Evolutionary conservation across 495 filamentous ascomycete genomes (phyloP), one percentile per base, ranked within the genome.

Genomic region (Penicillium tannophilum): DNA sequence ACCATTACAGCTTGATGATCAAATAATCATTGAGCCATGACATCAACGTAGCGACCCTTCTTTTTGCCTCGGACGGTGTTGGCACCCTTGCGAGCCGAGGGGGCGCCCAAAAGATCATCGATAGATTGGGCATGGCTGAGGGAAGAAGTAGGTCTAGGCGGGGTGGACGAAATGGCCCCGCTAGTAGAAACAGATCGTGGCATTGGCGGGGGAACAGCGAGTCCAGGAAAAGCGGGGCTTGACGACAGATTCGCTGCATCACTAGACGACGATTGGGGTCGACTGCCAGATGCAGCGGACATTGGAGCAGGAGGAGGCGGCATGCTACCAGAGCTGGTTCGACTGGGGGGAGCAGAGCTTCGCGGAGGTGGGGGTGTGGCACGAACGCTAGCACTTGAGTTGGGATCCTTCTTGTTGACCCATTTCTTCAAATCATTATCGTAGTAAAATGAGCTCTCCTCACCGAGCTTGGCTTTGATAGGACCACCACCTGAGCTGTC

Each of bases 361-460:
- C 75, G 79, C 6, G 82, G 79, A 51, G 84, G 80, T 19, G 82
- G 79, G 10, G 85, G 78, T 0, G 81, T 75, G 14, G 83, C 67
- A 66, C 80, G 72, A 61, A 86, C 77, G 62, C 75, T 61, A 14
- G 74, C 72, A 12, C 75, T 68, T 52, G 73, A 74, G 28, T 69
- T 73, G 2, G 78, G 76, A 16, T 86, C 88, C 69, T 97, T 97
- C 79, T 97, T 97, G 74, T 99, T 97, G 73, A 99, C 84, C 95
- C 95, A 99, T 68, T 93, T 91, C 80, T 95, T 95, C 54, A 96
- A 81, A 20, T 96, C 90, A 4, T 90, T 87, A 72, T 99, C 95
- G 61, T 93, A 99, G 62, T 92, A 88, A 75, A 99, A 98, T 11
- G 85, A 90, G 66, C 82, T 94, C 64, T 93, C 88, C 72, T 99